phyloP scores from a whole-genome alignment of 805 yeast genomes.

The Saccharomycodes ludwigii region DNA sequence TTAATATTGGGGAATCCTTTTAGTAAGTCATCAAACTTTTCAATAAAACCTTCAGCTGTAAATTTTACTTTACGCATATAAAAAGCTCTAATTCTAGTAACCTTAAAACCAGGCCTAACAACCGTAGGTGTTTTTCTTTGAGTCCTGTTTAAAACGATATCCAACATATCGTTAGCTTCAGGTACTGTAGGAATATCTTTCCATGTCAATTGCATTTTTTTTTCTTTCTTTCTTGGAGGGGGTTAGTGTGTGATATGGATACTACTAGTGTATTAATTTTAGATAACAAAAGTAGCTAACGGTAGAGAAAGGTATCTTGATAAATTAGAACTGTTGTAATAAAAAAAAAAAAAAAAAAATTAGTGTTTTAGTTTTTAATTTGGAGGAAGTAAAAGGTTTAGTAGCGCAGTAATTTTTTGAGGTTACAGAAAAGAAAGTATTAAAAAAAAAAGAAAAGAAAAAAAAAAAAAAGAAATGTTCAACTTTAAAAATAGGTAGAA shows the following conservation, averaged over 20 bases:
- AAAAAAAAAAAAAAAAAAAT: too few species aligned
- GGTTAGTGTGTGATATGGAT: neutral
- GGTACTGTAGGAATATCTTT: conserved; percentile 96
- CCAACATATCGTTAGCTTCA: conserved; percentile 83
- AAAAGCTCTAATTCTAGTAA: conserved; percentile 91
- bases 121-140: conserved; percentile 99
- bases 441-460: neutral
- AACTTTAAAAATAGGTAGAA: neutral
- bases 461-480: neutral
- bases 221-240: neutral
- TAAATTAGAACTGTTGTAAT: too few species aligned
- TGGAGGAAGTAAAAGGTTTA: too few species aligned
- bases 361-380: too few species aligned
- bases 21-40: conserved; percentile 77
- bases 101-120: conserved; percentile 89
- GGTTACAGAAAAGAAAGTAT: neutral
- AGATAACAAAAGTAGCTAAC: too few species aligned
- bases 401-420: too few species aligned
- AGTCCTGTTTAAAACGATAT: conserved; percentile 90
- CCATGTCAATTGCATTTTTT: conserved; percentile 89
- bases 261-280: too few species aligned
- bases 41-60: conserved; percentile 92
- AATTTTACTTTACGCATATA: conserved; percentile 97
- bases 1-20: conserved; percentile 91
- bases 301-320: too few species aligned